Percentiles rank a stretch among this genome's conserved stretches.
These are phyloP conservation scores for Neurospora sp. DNA, from an alignment of 2,329 filamentous ascomycete species.

Conservation along the genomic window DNA sequence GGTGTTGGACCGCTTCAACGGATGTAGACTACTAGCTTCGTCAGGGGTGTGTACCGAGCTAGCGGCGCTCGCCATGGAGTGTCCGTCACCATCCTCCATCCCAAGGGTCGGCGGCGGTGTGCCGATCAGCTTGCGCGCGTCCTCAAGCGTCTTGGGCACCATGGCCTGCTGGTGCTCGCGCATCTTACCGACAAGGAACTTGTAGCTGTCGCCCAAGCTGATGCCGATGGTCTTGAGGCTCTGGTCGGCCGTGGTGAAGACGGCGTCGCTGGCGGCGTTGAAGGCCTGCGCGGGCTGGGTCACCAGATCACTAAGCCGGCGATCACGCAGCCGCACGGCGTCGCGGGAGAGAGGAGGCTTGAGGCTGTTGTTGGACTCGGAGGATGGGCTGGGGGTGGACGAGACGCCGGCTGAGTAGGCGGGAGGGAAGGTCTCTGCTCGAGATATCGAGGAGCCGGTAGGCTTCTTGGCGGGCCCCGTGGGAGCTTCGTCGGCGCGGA, in stretches of 20 bases:
- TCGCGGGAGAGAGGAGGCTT: constrained; percentile 26
- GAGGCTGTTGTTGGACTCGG: constrained; percentile 18
- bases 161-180: constrained; percentile 59
- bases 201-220: constrained; percentile 85
- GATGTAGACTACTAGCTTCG: constrained; percentile 13
- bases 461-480: constrained; percentile 40
- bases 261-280: constrained; percentile 71
- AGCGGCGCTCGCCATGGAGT: constrained; percentile 36
- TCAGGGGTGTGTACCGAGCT: constrained; percentile 39
- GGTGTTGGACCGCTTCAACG: constrained; percentile 12
- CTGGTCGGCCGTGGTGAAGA: constrained; percentile 83
- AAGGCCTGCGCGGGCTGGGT: constrained; percentile 75
- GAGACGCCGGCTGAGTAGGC: constrained; percentile 40
- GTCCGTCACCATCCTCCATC: constrained; percentile 48
- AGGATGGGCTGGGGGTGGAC: constrained; percentile 17
- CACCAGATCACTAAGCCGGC: constrained; percentile 75
- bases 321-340: constrained; percentile 49
- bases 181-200: constrained; percentile 80
- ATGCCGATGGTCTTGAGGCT: constrained; percentile 84
- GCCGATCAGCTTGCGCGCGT: constrained; percentile 80
- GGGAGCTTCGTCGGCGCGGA: constrained; percentile 69
- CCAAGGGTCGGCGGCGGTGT: constrained; percentile 42
- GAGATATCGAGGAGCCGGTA: constrained; percentile 10
- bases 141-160: constrained; percentile 83
- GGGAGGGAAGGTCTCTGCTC: constrained; percentile 46